Evolutionary conservation across 768 basidiomycete genomes (phyloP), one percentile per base, ranked within the genome.

Genomic region (Mrakia frigida): DNA sequence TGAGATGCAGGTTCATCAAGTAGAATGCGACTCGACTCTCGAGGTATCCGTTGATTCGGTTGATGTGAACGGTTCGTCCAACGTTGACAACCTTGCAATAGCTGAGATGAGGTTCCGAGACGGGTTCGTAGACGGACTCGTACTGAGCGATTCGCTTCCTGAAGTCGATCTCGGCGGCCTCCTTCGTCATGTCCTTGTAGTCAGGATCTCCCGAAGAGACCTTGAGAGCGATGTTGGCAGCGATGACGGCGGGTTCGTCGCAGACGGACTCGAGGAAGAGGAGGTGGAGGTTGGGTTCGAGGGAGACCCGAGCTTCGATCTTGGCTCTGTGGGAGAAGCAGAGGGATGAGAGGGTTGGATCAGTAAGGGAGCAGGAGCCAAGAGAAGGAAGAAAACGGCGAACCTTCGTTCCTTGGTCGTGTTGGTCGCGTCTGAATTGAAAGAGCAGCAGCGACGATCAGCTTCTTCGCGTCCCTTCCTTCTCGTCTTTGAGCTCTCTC

Each of bases 21-120:
- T 95, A 99, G 85, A 96, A 99, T 28, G 94, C 96, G 79, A 99
- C 94, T 50, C 97, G 91, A 86, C 93, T 94, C 81, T 95, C 93
- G 77, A 99, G 85, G 81, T 99, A 99, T 21, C 95, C 95, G 81
- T 95, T 89, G 73, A 99, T 98, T 79, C 90, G 78, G 78, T 86
- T 85, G 68, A 81, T 80, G 89, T 92, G 73, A 60, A 95, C 95
- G 83, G 92, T 90, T 78, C 88, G 89, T 13, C 97, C 97, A 28
- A 99, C 92, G 80, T 99, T 96, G 73, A 90, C 89, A 82, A 99
- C 97, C 80, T 91, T 89, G 78, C 97, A 87, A 83, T 94, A 98
- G 33, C 91, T 92, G 35, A 98, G 87, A 80, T 93, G 88, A 13
- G 92, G 90, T 84, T 98, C 96, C 70, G 81, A 81, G 80, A 99